A percentile compares a stretch with the other conserved stretches of the same genome.
Conservation (phyloP, 1,284 basidiomycete genomes). For the Chiua sp. region DNA sequence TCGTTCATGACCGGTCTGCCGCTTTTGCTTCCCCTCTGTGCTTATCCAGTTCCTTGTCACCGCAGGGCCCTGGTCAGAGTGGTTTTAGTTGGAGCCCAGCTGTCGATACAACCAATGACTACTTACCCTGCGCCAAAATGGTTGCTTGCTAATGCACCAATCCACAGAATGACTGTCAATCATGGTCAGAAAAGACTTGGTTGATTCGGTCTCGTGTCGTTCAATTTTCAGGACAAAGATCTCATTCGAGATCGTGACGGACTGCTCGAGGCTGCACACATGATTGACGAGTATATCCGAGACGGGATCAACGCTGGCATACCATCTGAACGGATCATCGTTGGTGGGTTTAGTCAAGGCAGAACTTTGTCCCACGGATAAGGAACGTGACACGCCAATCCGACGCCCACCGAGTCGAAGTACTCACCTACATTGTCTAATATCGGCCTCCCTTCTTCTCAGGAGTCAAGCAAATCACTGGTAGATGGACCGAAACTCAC, state of each 20-base stretch:
- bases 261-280: not conserved
- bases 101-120: not conserved
- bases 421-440: too few relatives aligned
- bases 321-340: not conserved
- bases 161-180: not conserved
- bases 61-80: not conserved
- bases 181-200: not conserved
- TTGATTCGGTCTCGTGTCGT: not conserved
- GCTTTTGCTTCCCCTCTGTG: not conserved
- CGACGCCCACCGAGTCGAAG: too few relatives aligned
- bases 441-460: too few relatives aligned
- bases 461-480: too few relatives aligned
- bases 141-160: not conserved
- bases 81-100: not conserved
- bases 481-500: too few relatives aligned
- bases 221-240: not conserved
- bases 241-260: not conserved
- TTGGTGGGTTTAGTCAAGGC: not conserved
- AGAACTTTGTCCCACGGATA: not conserved
- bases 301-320: not conserved
- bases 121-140: not conserved
- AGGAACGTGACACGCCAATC: too few relatives aligned
- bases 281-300: not conserved
- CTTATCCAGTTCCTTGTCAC: not conserved
- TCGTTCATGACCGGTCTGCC: not conserved